phyloP scores from a whole-genome alignment of 192 early-diverging fungal genomes.

The Backusella tuberculispora region DNA sequence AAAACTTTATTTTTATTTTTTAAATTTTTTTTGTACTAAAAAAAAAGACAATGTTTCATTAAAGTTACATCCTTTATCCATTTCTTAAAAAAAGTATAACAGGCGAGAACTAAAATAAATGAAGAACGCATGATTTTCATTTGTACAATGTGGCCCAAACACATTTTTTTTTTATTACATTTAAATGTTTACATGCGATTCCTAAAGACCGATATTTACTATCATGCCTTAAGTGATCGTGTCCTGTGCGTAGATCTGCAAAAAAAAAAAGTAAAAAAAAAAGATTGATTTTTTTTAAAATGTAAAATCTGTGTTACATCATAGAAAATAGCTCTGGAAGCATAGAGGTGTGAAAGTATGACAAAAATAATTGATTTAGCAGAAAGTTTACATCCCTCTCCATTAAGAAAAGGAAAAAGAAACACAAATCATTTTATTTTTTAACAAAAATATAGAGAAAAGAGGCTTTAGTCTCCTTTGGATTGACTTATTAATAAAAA shows the following conservation, averaged over 20 bases:
- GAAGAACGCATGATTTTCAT: neutral
- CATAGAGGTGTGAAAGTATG: conserved; percentile 3
- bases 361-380: neutral
- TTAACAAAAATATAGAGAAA: neutral
- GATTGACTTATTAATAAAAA: neutral
- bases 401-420: neutral
- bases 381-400: neutral
- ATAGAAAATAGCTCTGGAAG: too few species aligned
- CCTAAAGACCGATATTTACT: neutral
- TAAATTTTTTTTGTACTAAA: too few species aligned
- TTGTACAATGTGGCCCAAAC: conserved; percentile 8
- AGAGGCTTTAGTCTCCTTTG: too few species aligned
- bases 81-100: too few species aligned
- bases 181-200: neutral
- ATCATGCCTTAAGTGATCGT: neutral
- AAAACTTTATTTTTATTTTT: neutral
- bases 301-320: neutral
- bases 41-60: too few species aligned
- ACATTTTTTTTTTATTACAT: neutral
- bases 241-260: conserved; percentile 12
- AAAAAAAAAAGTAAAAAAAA: neutral
- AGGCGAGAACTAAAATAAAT: too few species aligned
- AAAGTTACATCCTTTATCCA: too few species aligned
- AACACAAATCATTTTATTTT: neutral
- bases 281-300: too few species aligned